Percentiles rank a stretch among this genome's conserved stretches.
These are phyloP conservation scores for Scytalidium lignicola DNA, from an alignment of 2,329 filamentous ascomycete genomes.

Conservation along the genomic window DNA sequence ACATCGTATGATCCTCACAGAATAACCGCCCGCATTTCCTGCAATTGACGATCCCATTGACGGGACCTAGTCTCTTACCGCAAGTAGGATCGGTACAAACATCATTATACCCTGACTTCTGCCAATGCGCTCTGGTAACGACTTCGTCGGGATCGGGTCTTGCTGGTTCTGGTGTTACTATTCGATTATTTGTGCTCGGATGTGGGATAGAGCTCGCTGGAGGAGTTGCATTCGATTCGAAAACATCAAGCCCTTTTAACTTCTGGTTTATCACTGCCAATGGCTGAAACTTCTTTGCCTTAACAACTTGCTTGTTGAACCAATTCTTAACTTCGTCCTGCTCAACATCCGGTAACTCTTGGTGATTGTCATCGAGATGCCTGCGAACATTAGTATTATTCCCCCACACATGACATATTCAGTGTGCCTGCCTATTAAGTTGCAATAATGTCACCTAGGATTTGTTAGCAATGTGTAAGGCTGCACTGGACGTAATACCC, in stretches of 20 bases:
- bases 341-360: conserved; percentile 65
- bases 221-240: conserved; percentile 64
- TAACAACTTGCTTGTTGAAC: conserved; percentile 71
- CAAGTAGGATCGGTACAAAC: conserved; percentile 84
- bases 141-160: conserved; percentile 76
- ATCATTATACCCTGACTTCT: conserved; percentile 68
- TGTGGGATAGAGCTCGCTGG: conserved; percentile 27
- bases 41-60: conserved; percentile 86
- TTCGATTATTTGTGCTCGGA: conserved; percentile 30
- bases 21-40: conserved; percentile 89
- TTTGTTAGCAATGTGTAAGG: conserved; percentile 14
- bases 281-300: conserved; percentile 71
- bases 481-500: conserved; percentile 2
- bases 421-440: conserved; percentile 62
- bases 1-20: conserved; percentile 98
- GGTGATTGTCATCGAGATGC: conserved; percentile 69
- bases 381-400: conserved; percentile 33
- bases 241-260: conserved; percentile 68
- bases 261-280: conserved; percentile 71
- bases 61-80: conserved; percentile 69
- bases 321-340: conserved; percentile 76
- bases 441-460: conserved; percentile 81
- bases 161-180: conserved; percentile 24
- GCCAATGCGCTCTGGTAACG: conserved; percentile 86
- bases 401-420: conserved; percentile 18